phyloP scores from a whole-genome alignment of 768 basidiomycete genomes.

The Suillus placidus region DNA sequence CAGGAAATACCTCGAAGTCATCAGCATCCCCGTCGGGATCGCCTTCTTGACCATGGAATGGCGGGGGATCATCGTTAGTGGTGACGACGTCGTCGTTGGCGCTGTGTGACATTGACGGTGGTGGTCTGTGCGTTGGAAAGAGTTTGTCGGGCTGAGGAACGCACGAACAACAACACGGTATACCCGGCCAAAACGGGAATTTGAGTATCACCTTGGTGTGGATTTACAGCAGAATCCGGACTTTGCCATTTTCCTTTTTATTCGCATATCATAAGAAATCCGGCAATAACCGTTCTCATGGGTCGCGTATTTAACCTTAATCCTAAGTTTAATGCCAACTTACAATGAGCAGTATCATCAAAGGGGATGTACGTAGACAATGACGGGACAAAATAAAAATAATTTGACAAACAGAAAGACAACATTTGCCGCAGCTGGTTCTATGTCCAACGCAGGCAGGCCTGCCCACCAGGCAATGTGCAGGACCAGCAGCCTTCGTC shows the following conservation, averaged over 20 bases:
- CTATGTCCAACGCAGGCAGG: slow-evolving; percentile 20
- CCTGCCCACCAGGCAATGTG: slow-evolving; percentile 38
- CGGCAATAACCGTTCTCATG: background rate
- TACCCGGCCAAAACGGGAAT: slow-evolving; percentile 4
- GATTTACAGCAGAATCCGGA: background rate
- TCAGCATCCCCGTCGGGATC: slow-evolving; percentile 66
- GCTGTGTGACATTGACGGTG: slow-evolving; percentile 30
- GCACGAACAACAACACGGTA: slow-evolving; percentile 37
- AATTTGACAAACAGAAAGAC: background rate
- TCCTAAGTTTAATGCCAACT: background rate
- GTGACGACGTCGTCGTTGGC: slow-evolving; percentile 20
- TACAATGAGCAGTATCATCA: background rate
- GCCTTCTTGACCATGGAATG: slow-evolving; percentile 52
- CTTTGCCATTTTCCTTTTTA: background rate
- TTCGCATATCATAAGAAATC: background rate
- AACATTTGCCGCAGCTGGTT: slow-evolving; percentile 16
- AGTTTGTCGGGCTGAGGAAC: slow-evolving; percentile 25
- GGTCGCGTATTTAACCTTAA: background rate
- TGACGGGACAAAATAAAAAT: background rate
- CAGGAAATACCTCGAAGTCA: slow-evolving; percentile 14
- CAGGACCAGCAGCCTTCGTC: slow-evolving; percentile 46
- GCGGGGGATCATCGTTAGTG: slow-evolving; percentile 23
- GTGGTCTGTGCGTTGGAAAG: slow-evolving; percentile 35
- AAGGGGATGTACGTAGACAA: background rate
- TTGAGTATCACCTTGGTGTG: background rate